Evolutionary conservation across 345 rosid species (phyloP), one percentile per base, ranked within the genome.

Genomic region (Hibiscus trionum): DNA sequence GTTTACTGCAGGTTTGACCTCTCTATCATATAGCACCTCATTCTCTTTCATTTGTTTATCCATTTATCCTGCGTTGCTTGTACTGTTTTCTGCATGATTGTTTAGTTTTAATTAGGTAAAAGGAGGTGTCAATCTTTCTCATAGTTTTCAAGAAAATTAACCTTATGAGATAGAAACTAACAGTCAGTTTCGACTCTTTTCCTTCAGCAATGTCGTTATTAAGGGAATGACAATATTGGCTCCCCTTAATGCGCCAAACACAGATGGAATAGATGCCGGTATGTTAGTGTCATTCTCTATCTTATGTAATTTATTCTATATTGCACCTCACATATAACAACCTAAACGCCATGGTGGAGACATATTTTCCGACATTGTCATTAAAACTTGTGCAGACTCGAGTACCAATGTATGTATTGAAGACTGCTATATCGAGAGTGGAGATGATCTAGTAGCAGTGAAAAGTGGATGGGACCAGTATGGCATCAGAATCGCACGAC

Each of bases 1-100:
- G 84, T 93, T 79, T 93, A 89, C 83, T 91, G 90, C 96, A 92
- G 99, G 99, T 95, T 70, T 49, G 68, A 15, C 70, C 65, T 72
- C 31, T 56, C 63, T 42, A n/a, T 12, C 42, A 15, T 73, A 12
- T 17, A n/a, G 44, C 27, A 66, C 7, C 37, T 66, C 39, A 4
- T 61, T 42, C 0, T 8, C 9, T 39, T 39, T 39, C 11, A 1
- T 39, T 39, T 39, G 2, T 55, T 58, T 52, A 15, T 12, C 17
- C 19, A 7, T 16, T 69, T 29, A 14, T 57, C 63, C 2, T 53
- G 17, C 9, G 14, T 64, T 4, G 12, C 52, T 12, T 56, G 10
- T 19, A 1, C 50, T 50, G 33, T 49, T 47, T 24, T 60, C 39
- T 11, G 64, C 71, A 29, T 67, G 42, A 4, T 17, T 26, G 8